Evolutionary conservation across 164 flowering plant genomes (phyloP), one percentile per base, ranked within the genome.

Genomic region (Umbellularia californica): DNA sequence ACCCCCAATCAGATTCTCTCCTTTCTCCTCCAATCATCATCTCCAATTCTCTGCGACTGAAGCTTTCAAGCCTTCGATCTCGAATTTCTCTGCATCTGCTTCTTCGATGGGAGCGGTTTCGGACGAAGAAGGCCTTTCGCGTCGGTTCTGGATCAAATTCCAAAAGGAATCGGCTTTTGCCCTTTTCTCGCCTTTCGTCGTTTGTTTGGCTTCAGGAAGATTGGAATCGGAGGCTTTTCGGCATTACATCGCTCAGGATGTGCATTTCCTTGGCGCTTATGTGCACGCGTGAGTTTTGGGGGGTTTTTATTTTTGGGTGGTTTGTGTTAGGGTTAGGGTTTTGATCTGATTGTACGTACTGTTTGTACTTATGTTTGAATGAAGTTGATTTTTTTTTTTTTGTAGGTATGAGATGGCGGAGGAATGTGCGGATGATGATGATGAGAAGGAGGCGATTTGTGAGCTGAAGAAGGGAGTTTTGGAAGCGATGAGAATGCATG

Each of bases 351-450:
- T 30, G 35, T 30, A 3, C 5, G 5, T 30, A 30, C 5, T 30
- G 33, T 30, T 30, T 30, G 33, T 30, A 30, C 5, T 30, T 30
- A 30, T 10, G 6, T 11, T 30, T 72, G 64, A 9, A 20, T 58
- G 25, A 28, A 5, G 15, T 69, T 41, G 58, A 9, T 3, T 58
- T 58, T 13, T 51, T 66, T 28, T 60, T 58, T 69, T 17, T 50
- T 70, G 64, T 60, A 91, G 96, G 81, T 91, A 85, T 75, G 91
- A 92, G 73, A 82, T 90, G 86, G 97, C 97, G 6, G 95, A 88
- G 74, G 97, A 92, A 24, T 89, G 90, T 80, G 91, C 97, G 1
- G 99, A 93, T 76, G 99, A 93, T 83, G 99, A 95, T 74, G 99
- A 95, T 68, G 96, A 85, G 19, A 93, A 92, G 74, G 72, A 80